Percentiles rank a stretch among this genome's conserved stretches.
phyloP scores from a whole-genome alignment of 129 eudicot genomes.

The Silybum marianum region DNA sequence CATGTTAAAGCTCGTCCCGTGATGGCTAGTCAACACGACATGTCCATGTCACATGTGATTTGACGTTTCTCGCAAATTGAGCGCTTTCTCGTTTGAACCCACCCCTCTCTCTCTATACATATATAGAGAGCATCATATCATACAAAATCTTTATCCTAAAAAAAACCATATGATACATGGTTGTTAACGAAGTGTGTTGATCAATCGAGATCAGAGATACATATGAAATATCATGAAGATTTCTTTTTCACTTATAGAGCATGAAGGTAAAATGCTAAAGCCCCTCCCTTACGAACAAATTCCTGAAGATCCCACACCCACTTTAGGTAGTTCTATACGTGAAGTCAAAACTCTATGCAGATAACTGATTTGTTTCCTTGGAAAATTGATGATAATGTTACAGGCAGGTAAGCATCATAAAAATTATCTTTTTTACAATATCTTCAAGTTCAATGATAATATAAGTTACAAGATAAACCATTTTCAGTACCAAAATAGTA shows the following conservation, averaged over 20 bases:
- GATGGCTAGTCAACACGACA: background rate
- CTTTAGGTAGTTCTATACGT: background rate
- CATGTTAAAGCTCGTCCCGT: background rate
- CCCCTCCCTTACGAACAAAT: background rate
- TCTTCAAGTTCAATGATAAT: background rate
- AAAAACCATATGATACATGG: background rate
- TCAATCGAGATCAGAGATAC: background rate
- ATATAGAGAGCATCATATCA: background rate
- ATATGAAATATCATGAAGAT: background rate
- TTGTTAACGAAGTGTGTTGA: background rate
- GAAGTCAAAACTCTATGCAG: conserved; percentile 1
- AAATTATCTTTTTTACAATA: background rate
- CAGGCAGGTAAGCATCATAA: background rate
- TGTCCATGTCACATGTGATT: background rate
- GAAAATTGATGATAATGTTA: background rate
- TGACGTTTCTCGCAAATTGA: background rate
- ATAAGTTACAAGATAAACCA: background rate
- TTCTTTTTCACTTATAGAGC: background rate
- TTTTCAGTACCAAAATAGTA: background rate
- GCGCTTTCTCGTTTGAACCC: background rate
- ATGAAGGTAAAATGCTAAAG: background rate
- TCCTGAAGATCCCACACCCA: background rate
- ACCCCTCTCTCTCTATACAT: background rate
- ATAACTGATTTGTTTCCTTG: background rate
- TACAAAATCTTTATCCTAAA: background rate